Base-by-base conservation (phyloP, 2,329 filamentous ascomycete species). In the Arthrobotrys musiformis region DNA sequence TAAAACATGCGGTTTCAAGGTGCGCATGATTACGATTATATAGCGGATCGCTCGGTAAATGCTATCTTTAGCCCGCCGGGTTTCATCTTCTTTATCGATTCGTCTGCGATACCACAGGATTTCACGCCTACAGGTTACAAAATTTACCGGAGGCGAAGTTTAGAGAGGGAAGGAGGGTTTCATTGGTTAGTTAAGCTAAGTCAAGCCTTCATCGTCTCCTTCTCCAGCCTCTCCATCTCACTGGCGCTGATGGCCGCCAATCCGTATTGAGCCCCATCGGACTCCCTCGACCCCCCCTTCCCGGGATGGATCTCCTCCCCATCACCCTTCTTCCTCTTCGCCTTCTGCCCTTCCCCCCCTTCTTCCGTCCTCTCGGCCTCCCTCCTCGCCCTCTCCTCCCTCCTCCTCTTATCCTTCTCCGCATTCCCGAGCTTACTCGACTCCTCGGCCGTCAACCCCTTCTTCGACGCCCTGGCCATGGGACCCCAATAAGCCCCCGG, bases 401-500 rank as follows among this genome's bases (percentile, higher is more conserved):
- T 60, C 50, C 66, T 30, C 28, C 73, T 33, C 26, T 61, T 60
- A 61, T 77, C 73, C 42, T 77, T 77, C 66, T 77, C 66, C 42
- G 73, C 73, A 24, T 77, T 77, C 2, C 73, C 73, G 17, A 52
- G 33, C 17, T 54, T 60, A 19, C 73, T 77, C 24, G 50, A 28
- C 28, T 77, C 73, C 40, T 77, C 66, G n/a, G 73, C 73, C 30
- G 73, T 77, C 50, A 77, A 19, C 11, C 73, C 73, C 17, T 70
- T 64, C 66, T 70, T 77, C 4, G 30, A 48, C 8, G 74, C 74
- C 33, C 54, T 79, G n/a, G 74, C 68, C 89, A 97, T 89, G 0
- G 95, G 95, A 0, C 95, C 95, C 95, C 95, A 99, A 83, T 98
- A 95, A 81, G 93, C 90, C 75, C 91, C 87, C 52, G 95, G 95